These are phyloP conservation scores for Penicillium freii DNA, from an alignment of 2,329 filamentous ascomycete genomes.

Conservation along the genomic window DNA sequence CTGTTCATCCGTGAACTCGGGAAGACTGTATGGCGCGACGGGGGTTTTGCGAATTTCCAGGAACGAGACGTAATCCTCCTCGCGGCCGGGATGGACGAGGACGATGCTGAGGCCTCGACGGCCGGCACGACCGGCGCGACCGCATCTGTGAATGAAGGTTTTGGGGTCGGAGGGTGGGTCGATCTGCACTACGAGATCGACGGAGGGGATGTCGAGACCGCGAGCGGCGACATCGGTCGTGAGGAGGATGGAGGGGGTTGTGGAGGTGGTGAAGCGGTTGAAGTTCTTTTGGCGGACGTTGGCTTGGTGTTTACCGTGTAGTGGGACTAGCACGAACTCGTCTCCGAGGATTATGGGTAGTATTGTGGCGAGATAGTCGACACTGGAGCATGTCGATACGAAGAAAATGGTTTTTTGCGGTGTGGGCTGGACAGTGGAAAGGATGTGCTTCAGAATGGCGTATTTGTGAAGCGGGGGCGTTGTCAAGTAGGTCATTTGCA, in stretches of 20 bases:
- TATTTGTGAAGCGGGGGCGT: constrained; percentile 77
- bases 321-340: constrained; percentile 68
- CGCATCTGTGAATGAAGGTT: constrained; percentile 68
- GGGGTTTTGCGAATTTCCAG: constrained; percentile 85
- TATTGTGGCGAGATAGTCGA: constrained; percentile 88
- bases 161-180: constrained; percentile 87
- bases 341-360: constrained; percentile 70
- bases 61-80: constrained; percentile 88
- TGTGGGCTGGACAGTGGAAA: constrained; percentile 66
- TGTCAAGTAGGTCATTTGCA: constrained; percentile 85
- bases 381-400: constrained; percentile 86
- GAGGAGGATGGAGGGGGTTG: constrained; percentile 74
- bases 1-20: constrained; percentile 61
- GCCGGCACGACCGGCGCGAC: constrained; percentile 62
- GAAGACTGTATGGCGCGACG: constrained; percentile 60
- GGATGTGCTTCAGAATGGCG: constrained; percentile 67
- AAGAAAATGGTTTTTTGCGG: constrained; percentile 89
- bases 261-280: constrained; percentile 70
- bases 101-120: constrained; percentile 78
- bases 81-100: constrained; percentile 77
- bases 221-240: constrained; percentile 91
- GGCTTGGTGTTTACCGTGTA: constrained; percentile 89
- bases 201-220: constrained; percentile 85
- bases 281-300: constrained; percentile 89
- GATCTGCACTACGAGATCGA: constrained; percentile 86